Percentiles rank a stretch among this genome's conserved stretches.
Evolutionary conservation across 1,139 yeast species (phyloP).

Genomic region (Geotrichum reessii): DNA sequence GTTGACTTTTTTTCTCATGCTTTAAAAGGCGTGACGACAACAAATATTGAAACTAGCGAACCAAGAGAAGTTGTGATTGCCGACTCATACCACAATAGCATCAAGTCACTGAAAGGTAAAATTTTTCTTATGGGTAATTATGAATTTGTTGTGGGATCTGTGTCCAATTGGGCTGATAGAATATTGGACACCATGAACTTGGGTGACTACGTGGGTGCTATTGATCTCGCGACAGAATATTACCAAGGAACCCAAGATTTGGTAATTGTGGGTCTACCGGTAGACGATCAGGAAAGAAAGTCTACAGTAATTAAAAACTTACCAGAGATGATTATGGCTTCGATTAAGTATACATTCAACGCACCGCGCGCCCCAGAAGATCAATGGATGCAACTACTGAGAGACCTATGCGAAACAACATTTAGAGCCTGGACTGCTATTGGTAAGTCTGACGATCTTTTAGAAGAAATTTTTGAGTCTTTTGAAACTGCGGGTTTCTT

Average conservation of each 20-base stretch:
- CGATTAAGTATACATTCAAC: slow-evolving; percentile 42
- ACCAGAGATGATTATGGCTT: slow-evolving; percentile 50
- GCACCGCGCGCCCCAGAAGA: slow-evolving; percentile 9
- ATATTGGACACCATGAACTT: slow-evolving; percentile 45
- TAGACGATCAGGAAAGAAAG: slow-evolving; percentile 42
- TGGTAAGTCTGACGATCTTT: slow-evolving; percentile 38
- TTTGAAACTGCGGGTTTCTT: slow-evolving; percentile 34
- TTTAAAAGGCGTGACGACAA: slow-evolving; percentile 27
- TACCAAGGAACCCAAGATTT: slow-evolving; percentile 48
- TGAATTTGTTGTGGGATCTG: slow-evolving; percentile 50
- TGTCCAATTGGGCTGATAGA: slow-evolving; percentile 71
- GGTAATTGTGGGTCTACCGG: slow-evolving; percentile 52
- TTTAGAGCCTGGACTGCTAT: slow-evolving; percentile 41
- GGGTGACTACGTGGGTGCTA: slow-evolving; percentile 51
- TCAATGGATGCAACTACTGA: slow-evolving; percentile 18
- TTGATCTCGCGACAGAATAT: slow-evolving; percentile 49
- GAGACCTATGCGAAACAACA: slow-evolving; percentile 36
- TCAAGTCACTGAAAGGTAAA: slow-evolving; percentile 42
- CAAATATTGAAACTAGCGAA: slow-evolving; percentile 18
- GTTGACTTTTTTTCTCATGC: slow-evolving; percentile 35
- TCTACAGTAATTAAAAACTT: slow-evolving; percentile 50
- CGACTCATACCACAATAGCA: slow-evolving; percentile 37
- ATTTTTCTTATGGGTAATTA: slow-evolving; percentile 47
- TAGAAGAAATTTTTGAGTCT: slow-evolving; percentile 52
- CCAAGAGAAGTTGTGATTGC: slow-evolving; percentile 30